Evolutionary conservation across 2,329 filamentous ascomycete genomes (phyloP), one percentile per base, ranked within the genome.

Genomic region (Talaromyces sp.): DNA sequence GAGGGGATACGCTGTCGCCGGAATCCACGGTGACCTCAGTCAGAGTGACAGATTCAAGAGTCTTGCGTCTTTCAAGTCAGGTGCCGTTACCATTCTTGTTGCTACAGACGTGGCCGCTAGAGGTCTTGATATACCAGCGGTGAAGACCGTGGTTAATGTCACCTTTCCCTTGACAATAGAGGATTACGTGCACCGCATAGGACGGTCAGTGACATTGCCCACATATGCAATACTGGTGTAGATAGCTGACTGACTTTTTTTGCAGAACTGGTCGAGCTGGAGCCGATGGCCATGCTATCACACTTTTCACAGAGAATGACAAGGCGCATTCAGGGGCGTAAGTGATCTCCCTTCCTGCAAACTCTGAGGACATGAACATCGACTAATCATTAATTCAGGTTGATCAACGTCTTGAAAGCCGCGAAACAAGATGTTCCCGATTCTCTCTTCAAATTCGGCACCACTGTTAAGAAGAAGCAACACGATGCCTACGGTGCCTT

Each of bases 381-480:
- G 31, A 60, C 59, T 66, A 33, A 69, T 72, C 71, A 64, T 72
- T 66, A 67, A 71, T 60, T 52, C 71, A 93, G 90, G 10, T 82
- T 99, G 71, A 90, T 98, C 82, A 98, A 98, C 76, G 93, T 99
- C 64, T 86, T 99, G 68, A 96, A 91, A 79, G 91, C 88, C n/a
- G 93, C 95, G 27, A 92, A 92, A 69, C 95, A 99, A 79, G 85
- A 88, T 13, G 92, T 99, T 0, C 95, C 95, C 2, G 92, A 97
- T 50, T 90, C 92, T 31, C 82, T 99, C 43, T 83, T 98, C 77
- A 97, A 96, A 81, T 99, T 97, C 71, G 95, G 95, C 72, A 96
- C 93, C 24, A 98, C 94, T 0, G 95, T 99, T 61, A 99, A 98
- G 87, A 97, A 96, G 87, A 98, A 98, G 92, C 87, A 88, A 58